These are phyloP conservation scores for Babesia divergens DNA, from an alignment of 169 alveolate species.

Conservation along the genomic window DNA sequence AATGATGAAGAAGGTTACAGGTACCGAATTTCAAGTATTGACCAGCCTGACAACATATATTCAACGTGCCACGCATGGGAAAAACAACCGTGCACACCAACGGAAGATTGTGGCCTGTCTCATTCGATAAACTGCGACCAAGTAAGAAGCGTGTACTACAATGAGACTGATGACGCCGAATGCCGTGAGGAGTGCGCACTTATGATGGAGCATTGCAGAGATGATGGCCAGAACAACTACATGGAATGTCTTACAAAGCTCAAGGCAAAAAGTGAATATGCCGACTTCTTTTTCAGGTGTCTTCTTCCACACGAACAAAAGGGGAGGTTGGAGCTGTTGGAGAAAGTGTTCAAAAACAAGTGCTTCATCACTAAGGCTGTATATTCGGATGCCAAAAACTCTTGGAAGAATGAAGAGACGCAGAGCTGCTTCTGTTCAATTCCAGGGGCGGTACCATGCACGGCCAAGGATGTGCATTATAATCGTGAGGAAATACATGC, in stretches of 20 bases:
- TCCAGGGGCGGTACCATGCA: conserved; percentile 52
- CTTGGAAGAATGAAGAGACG: conserved; percentile 24
- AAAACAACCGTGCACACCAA: background rate
- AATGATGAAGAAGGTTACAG: background rate
- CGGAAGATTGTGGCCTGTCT: conserved; percentile 1
- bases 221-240: background rate
- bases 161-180: background rate
- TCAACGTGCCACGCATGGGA: background rate
- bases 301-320: conserved; percentile 8
- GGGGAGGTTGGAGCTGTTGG: background rate
- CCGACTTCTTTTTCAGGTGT: conserved; percentile 40
- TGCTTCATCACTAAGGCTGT: conserved; percentile 37
- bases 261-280: background rate
- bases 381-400: conserved; percentile 1
- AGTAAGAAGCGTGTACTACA: conserved; percentile 17
- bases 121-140: background rate
- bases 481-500: background rate
- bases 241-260: conserved; percentile 27
- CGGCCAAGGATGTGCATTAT: conserved; percentile 28
- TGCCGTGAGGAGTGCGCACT: conserved; percentile 26
- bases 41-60: conserved; percentile 1
- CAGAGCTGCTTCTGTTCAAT: conserved; percentile 50
- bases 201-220: conserved; percentile 15
- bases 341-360: conserved; percentile 5
- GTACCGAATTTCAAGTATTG: conserved; percentile 1